phyloP scores from a whole-genome alignment of 352 stramenopile species.

The Ophiocytium majus region DNA sequence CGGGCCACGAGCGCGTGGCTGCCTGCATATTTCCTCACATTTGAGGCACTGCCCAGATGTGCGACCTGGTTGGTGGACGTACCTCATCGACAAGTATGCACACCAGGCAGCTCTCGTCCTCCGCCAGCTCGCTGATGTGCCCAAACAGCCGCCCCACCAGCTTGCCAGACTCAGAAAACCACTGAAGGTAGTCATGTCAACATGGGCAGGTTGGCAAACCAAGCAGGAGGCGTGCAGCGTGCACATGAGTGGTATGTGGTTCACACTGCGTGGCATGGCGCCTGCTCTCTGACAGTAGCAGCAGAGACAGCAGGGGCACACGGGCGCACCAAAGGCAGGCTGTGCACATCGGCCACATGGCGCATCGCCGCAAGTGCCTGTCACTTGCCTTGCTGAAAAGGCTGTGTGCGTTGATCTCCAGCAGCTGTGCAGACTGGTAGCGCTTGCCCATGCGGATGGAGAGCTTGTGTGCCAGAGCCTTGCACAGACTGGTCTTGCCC shows the following conservation, averaged over 20 bases:
- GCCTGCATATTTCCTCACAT: too few relatives aligned
- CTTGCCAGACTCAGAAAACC: constrained; percentile 89
- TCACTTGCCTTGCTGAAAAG: constrained; percentile 67
- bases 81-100: constrained; percentile 68
- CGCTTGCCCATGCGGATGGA: constrained; percentile 72
- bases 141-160: constrained; percentile 85
- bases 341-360: too few relatives aligned
- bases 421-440: constrained; percentile 69
- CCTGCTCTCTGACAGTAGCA: not conserved
- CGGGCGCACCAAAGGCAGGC: not conserved
- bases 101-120: constrained; percentile 76
- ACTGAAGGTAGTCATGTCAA: too few relatives aligned
- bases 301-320: not conserved
- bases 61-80: too few relatives aligned
- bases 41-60: too few relatives aligned
- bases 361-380: too few relatives aligned
- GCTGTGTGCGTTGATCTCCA: constrained; percentile 86
- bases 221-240: too few relatives aligned
- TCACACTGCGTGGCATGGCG: too few relatives aligned
- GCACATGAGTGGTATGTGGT: too few relatives aligned
- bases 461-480: constrained; percentile 83
- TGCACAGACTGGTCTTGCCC: constrained; percentile 84
- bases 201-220: too few relatives aligned
- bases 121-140: constrained; percentile 80
- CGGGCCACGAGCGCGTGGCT: too few relatives aligned